Base-by-base conservation (phyloP, 2,329 filamentous ascomycete genomes). In the Fusarium bactridioides region DNA sequence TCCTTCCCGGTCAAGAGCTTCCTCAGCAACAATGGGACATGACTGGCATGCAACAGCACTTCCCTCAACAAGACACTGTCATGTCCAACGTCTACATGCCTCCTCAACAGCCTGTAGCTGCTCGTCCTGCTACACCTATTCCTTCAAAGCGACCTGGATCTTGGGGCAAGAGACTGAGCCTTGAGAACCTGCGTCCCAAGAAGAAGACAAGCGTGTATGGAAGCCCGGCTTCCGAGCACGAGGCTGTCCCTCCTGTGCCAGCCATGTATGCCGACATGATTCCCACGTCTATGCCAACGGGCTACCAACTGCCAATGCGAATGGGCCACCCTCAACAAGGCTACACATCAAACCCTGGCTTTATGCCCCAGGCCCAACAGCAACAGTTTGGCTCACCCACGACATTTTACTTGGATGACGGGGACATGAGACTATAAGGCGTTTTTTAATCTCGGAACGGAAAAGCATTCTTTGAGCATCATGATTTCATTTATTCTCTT, bases 61-160 rank as follows among this genome's bases (percentile, higher is more conserved):
- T 75, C 48, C 71, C 71, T 21, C 79, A 80, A 19, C 78, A 80
- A 43, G 76, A 78, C 35, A 74, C 74, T 56, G 69, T 77, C 29
- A 77, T 77, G 76, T 59, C 63, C 19, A 77, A 77, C 38, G 73
- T 75, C 23, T 77, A 77, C 59, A 77, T 77, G 74, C 73, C 62
- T 12, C 33, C 33, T 38, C 43, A 74, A 44, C 69, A 71, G 61
- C 72, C 79, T 6, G 78, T 77, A 5, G 74, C 78, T 25, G 69
- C 74, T 35, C 80, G 82, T 10, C 82, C 82, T 10, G 82, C 80
- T 10, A 83, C 82, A 25, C 82, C 82, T 11, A 79, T 80, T 19
- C 81, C 82, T 4, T 77, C 81, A 61, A 83, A 83, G 67, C 78
- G 82, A 61, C 81, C 82, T 27, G 81, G 79, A 31, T 83, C 81